Percentiles rank a stretch among this genome's conserved stretches.
phyloP scores from a whole-genome alignment of 2,329 filamentous ascomycete genomes.

The Apiospora sp. region DNA sequence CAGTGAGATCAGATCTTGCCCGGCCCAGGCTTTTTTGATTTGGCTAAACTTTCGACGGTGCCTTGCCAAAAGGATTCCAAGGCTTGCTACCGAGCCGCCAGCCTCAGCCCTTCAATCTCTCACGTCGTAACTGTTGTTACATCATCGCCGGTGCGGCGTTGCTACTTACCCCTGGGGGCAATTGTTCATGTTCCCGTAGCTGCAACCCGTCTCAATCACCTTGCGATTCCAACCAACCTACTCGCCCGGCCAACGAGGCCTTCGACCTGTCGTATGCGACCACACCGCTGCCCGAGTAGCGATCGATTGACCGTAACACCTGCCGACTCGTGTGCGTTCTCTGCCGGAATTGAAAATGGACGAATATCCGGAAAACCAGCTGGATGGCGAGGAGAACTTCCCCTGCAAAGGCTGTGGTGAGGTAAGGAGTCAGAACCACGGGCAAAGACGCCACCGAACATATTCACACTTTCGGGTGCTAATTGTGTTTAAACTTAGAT shows the following conservation, averaged over 20 bases:
- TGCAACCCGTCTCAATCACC: not conserved
- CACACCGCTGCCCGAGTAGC: constrained; percentile 8
- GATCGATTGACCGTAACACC: constrained; percentile 16
- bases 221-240: constrained; percentile 6
- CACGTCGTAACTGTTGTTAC: constrained; percentile 9
- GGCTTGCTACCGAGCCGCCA: constrained; percentile 20
- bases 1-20: constrained; percentile 20
- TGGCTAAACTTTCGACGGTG: constrained; percentile 21
- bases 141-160: constrained; percentile 21
- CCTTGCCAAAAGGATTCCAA: constrained; percentile 21
- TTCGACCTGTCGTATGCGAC: constrained; percentile 17
- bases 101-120: constrained; percentile 6
- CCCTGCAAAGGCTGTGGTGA: constrained; percentile 94
- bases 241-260: constrained; percentile 9
- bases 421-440: constrained; percentile 58
- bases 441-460: constrained; percentile 31
- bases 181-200: constrained; percentile 16
- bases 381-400: constrained; percentile 84
- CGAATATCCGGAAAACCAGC: constrained; percentile 68
- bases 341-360: constrained; percentile 54
- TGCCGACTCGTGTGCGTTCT: not conserved
- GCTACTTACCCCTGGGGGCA: constrained; percentile 22
- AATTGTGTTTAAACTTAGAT: constrained; percentile 66
- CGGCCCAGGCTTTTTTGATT: constrained; percentile 18
- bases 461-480: constrained; percentile 32